Conservation (phyloP, 805 yeast genomes). For the Tetrapisispora arboricola region DNA sequence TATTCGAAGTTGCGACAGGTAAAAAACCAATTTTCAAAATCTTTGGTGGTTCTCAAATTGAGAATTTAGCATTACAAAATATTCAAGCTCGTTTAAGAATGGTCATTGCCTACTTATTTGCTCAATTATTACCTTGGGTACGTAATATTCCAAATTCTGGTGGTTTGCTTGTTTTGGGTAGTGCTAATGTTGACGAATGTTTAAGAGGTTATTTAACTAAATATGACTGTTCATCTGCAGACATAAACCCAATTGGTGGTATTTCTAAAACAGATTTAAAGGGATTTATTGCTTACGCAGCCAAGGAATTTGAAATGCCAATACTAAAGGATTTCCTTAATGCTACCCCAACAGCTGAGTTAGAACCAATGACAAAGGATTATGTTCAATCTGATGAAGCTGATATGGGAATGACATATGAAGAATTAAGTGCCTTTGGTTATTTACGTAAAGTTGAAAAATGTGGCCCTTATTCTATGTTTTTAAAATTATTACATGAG, state of each 20-base stretch:
- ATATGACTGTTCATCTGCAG: slow-evolving; percentile 96
- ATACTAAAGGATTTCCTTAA: slow-evolving; percentile 65
- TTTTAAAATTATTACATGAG: slow-evolving; percentile 75
- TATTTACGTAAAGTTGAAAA: slow-evolving; percentile 81
- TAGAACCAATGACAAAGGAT: slow-evolving; percentile 87
- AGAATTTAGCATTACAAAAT: slow-evolving; percentile 89
- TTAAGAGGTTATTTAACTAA: slow-evolving; percentile 91
- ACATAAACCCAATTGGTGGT: slow-evolving; percentile 97
- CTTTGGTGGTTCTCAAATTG: slow-evolving; percentile 87
- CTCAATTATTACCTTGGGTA: slow-evolving; percentile 92
- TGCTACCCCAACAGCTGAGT: slow-evolving; percentile 96
- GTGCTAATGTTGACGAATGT: slow-evolving; percentile 96
- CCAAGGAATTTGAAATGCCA: slow-evolving; percentile 59
- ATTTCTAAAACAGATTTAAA: slow-evolving; percentile 90
- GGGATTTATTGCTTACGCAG: slow-evolving; percentile 74
- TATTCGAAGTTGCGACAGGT: slow-evolving; percentile 86
- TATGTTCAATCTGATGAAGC: slow-evolving; percentile 94
- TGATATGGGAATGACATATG: slow-evolving; percentile 98
- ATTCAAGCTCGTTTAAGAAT: slow-evolving; percentile 93
- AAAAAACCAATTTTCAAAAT: slow-evolving; percentile 80
- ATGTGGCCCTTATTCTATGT: slow-evolving; percentile 96
- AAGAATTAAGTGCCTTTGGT: slow-evolving; percentile 86
- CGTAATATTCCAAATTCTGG: slow-evolving; percentile 49
- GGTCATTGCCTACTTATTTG: slow-evolving; percentile 90
- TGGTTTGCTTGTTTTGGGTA: slow-evolving; percentile 83